Conservation (phyloP, 2,329 filamentous ascomycete genomes). For the Cercospora zeae-maydis region DNA sequence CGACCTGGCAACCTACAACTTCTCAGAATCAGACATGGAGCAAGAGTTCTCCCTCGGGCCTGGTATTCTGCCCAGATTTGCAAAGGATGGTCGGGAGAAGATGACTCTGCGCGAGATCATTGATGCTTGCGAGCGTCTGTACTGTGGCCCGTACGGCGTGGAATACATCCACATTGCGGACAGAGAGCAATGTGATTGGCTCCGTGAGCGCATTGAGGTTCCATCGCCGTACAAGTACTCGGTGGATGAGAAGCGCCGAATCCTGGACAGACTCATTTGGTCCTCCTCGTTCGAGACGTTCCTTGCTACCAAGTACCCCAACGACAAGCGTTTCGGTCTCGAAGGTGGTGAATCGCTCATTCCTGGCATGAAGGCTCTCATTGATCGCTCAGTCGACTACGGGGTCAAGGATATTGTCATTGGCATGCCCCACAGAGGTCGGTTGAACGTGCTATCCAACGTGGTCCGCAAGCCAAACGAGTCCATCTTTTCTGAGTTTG, state of each 20-base stretch:
- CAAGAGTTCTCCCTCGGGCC: constrained; percentile 88
- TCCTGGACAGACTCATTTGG: constrained; percentile 97
- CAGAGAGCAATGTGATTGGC: constrained; percentile 96
- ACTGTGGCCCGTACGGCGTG: constrained; percentile 94
- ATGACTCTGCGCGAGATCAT: constrained; percentile 97
- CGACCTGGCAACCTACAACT: constrained; percentile 88
- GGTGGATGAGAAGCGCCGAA: constrained; percentile 95
- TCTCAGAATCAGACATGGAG: constrained; percentile 90
- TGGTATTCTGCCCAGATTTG: constrained; percentile 92
- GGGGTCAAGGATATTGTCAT: constrained; percentile 99
- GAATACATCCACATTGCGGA: constrained; percentile 99
- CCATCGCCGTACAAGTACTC: constrained; percentile 95
- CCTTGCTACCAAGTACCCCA: constrained; percentile 95
- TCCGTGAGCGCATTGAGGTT: constrained; percentile 90
- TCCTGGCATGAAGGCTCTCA: constrained; percentile 98
- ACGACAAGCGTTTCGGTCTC: constrained; percentile 98
- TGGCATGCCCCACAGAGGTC: constrained; percentile 97
- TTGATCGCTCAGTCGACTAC: constrained; percentile 96
- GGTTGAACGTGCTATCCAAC: constrained; percentile 96
- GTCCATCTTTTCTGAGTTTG: constrained; percentile 98
- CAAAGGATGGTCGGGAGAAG: constrained; percentile 80
- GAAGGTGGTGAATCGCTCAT: constrained; percentile 97
- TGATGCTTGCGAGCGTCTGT: constrained; percentile 86
- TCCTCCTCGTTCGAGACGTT: constrained; percentile 96
- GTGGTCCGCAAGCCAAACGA: constrained; percentile 99